phyloP scores from a whole-genome alignment of 352 stramenopile species.

The Globisporangium recalcitrans region DNA sequence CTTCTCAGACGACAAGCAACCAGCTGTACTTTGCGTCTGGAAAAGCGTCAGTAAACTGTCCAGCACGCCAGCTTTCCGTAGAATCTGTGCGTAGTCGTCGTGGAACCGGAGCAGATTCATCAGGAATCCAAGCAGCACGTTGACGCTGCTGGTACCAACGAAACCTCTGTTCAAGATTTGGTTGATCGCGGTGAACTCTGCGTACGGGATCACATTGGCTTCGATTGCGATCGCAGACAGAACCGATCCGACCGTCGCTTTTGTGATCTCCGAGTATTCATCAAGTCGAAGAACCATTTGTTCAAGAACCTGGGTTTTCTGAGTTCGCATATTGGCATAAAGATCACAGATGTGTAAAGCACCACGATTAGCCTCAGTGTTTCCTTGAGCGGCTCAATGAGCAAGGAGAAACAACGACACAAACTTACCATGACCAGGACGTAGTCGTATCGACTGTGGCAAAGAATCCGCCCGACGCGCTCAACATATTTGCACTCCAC shows the following conservation, averaged over 20 bases:
- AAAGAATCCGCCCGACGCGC: slow-evolving; percentile 42
- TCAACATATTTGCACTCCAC: slow-evolving; percentile 50
- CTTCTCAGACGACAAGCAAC: slow-evolving; percentile 18
- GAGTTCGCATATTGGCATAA: no score
- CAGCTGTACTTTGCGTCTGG: slow-evolving; percentile 26
- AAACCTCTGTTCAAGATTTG: slow-evolving; percentile 24
- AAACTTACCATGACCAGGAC: slow-evolving; percentile 43
- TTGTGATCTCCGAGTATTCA: slow-evolving; percentile 40
- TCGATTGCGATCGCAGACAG: slow-evolving; percentile 54
- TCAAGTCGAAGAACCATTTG: slow-evolving; percentile 37
- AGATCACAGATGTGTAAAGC: background rate
- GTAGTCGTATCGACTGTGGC: slow-evolving; percentile 42
- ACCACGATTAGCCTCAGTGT: background rate
- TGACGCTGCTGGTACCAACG: slow-evolving; percentile 21
- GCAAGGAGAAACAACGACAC: background rate
- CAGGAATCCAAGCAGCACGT: slow-evolving; percentile 34
- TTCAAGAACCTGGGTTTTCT: slow-evolving; percentile 40
- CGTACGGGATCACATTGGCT: slow-evolving; percentile 48
- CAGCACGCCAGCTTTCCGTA: slow-evolving; percentile 34
- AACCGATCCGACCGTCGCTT: slow-evolving; percentile 48
- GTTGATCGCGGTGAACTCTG: slow-evolving; percentile 34
- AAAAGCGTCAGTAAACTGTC: slow-evolving; percentile 37
- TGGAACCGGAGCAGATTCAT: slow-evolving; percentile 45
- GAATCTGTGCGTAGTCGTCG: slow-evolving; percentile 32
- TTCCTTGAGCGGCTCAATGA: background rate